Evolutionary conservation across 2,329 filamentous ascomycete genomes (phyloP).

Genomic region (Cytospora leucostoma): DNA sequence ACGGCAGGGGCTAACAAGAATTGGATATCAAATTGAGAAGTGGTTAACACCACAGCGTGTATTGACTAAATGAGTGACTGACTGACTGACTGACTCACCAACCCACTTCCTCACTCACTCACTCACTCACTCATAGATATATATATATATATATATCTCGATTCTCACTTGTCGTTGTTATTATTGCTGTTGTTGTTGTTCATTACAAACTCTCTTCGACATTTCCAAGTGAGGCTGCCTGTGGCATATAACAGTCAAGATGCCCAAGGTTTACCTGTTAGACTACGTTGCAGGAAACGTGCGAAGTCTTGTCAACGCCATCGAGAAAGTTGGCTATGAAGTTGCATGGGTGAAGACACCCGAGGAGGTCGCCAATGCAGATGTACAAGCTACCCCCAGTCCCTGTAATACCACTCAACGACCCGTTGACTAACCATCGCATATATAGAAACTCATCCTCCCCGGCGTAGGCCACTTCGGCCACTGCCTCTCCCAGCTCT

Average conservation of each 20-base stretch:
- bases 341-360: constrained; percentile 91
- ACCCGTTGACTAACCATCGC: constrained; percentile 10
- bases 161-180: not conserved
- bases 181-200: not conserved
- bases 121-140: not conserved
- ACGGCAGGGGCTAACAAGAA: constrained; percentile 16
- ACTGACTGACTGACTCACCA: constrained; percentile 4
- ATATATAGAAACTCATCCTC: constrained; percentile 79
- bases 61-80: too few species aligned
- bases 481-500: constrained; percentile 86
- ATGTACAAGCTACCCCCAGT: constrained; percentile 58
- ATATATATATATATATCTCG: too few species aligned
- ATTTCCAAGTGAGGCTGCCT: not conserved
- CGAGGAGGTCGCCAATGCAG: constrained; percentile 79
- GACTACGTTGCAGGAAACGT: constrained; percentile 97
- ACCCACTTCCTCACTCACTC: constrained; percentile 12
- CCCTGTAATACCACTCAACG: constrained; percentile 19
- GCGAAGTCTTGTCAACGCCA: constrained; percentile 93
- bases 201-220: not conserved
- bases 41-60: constrained; percentile 2
- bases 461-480: constrained; percentile 98
- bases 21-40: constrained; percentile 20
- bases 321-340: constrained; percentile 90
- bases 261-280: constrained; percentile 76
- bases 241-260: constrained; percentile 42